phyloP scores from a whole-genome alignment of 805 yeast species.

The Tetrapisispora pingtungensis region DNA sequence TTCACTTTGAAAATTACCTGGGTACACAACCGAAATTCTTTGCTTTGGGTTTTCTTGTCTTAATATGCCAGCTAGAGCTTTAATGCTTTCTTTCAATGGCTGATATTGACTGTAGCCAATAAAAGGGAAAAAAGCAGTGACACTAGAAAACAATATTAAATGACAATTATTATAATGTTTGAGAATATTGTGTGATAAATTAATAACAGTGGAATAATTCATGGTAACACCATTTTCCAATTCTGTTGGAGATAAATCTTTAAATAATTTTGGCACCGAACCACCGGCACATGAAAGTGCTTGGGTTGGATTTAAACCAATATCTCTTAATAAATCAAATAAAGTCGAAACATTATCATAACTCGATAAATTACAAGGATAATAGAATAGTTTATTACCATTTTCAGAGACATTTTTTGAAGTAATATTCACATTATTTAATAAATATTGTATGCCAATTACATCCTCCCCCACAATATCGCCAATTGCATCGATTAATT shows the following conservation, averaged over 20 bases:
- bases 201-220: slow-evolving; percentile 67
- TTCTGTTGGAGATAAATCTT: slow-evolving; percentile 51
- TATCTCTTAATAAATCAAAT: slow-evolving; percentile 15
- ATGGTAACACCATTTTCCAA: slow-evolving; percentile 50
- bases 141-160: slow-evolving; percentile 61
- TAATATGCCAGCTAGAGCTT: slow-evolving; percentile 62
- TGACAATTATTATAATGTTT: slow-evolving; percentile 36
- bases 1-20: slow-evolving; percentile 86
- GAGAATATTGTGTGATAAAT: slow-evolving; percentile 55
- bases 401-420: neutral
- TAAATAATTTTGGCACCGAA: slow-evolving; percentile 67
- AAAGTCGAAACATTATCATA: slow-evolving; percentile 38
- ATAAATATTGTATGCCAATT: neutral
- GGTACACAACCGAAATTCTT: slow-evolving; percentile 63
- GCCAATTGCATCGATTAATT: slow-evolving; percentile 41
- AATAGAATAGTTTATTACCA: slow-evolving; percentile 27
- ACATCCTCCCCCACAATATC: slow-evolving; percentile 27
- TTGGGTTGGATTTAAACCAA: slow-evolving; percentile 48
- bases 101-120: slow-evolving; percentile 89
- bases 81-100: slow-evolving; percentile 76
- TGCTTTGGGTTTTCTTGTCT: slow-evolving; percentile 78
- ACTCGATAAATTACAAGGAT: slow-evolving; percentile 55
- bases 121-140: slow-evolving; percentile 73
- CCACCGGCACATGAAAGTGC: slow-evolving; percentile 85
- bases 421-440: neutral